Conservation (phyloP, 1,284 basidiomycete genomes). For the Bondarzewia mesenterica region DNA sequence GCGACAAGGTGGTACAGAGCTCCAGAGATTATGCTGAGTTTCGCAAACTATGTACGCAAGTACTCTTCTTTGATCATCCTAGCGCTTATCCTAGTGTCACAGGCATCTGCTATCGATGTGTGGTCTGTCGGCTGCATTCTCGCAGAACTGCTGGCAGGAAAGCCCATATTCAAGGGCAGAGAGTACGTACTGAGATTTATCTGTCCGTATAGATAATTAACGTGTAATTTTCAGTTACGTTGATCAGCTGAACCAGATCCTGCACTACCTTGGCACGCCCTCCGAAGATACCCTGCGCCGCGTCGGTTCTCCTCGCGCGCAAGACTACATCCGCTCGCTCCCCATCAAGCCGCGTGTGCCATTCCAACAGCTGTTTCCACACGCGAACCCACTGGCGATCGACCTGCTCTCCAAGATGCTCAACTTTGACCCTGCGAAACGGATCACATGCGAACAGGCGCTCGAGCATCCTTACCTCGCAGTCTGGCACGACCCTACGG, state of each 20-base stretch:
- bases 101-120: conserved; percentile 88
- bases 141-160: conserved; percentile 92
- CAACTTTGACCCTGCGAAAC: conserved; percentile 93
- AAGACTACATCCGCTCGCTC: conserved; percentile 96
- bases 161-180: conserved; percentile 97
- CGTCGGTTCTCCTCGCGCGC: conserved; percentile 88
- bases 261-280: conserved; percentile 96
- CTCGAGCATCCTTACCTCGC: conserved; percentile 90
- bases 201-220: background rate
- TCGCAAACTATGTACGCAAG: conserved; percentile 81
- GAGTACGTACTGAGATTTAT: conserved; percentile 50
- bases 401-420: conserved; percentile 90
- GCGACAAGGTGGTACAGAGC: conserved; percentile 97
- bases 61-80: conserved; percentile 1
- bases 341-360: conserved; percentile 94
- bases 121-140: conserved; percentile 99
- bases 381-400: conserved; percentile 89
- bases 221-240: conserved; percentile 60
- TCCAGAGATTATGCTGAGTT: conserved; percentile 96
- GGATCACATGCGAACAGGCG: conserved; percentile 94
- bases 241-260: conserved; percentile 97
- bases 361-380: conserved; percentile 86
- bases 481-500: conserved; percentile 93
- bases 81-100: background rate
- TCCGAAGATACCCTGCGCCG: conserved; percentile 93